Evolutionary conservation across 2,329 filamentous ascomycete genomes (phyloP), one percentile per base, ranked within the genome.

Genomic region (Ascocoryne sarcoides): DNA sequence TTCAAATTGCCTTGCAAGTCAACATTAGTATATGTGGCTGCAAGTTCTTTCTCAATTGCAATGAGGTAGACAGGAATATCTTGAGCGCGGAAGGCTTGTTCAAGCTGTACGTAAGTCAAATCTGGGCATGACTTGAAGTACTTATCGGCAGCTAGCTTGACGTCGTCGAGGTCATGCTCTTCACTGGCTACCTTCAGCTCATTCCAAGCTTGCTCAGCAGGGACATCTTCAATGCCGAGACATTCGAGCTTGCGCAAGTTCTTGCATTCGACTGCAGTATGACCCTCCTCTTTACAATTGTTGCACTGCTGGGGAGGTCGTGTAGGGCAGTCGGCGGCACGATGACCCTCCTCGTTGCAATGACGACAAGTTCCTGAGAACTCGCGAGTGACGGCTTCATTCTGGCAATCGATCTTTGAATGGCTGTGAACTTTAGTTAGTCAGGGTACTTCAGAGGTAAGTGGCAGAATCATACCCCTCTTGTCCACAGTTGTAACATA

Each of bases 1-100:
- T 71, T 71, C 15, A 81, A 64, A 45, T 82, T 75, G 4, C 82
- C 82, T 53, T 85, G 79, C 1, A 84, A 64, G 48, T 85, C 79
- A 75, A 85, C 82, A 60, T 82, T 80, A 45, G 77, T 83, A 49
- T 79, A 71, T 4, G 76, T 75, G 1, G 62, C 55, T 0, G 67
- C 56, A 20, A 82, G 59, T 23, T 71, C 62, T 48, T 74, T 71
- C 64, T 83, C 73, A 4, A 74, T 60, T 4, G 75, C 76, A 48
- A 85, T 80, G 39, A 86, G 62, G 61, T 70, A 80, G 10, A 82
- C 61, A 3, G 61, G 61, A 43, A 82, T 67, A 0, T 64, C 56
- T 31, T 74, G 64, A 2, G 60, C 51, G 5, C 81, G 75, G 56
- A 86, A 71, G 1, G 67, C 67, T 21, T 66, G 53, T 64, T 87